A percentile compares a stretch with the other conserved stretches of the same genome.
phyloP scores from a whole-genome alignment of 2,329 filamentous ascomycete genomes.

The Epichloe brachyelytri region DNA sequence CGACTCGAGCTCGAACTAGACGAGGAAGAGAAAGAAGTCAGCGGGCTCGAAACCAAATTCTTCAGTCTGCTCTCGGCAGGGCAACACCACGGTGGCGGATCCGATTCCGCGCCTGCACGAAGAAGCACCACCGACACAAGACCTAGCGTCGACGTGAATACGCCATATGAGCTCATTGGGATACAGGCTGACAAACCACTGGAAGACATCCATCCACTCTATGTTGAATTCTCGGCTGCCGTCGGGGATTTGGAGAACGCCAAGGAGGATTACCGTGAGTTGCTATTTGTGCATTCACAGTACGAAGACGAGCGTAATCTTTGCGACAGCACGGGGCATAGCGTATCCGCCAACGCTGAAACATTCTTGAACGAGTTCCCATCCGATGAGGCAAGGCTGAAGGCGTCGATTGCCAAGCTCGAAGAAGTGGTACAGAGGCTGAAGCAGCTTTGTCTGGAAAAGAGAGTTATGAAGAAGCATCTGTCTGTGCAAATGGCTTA shows the following conservation, averaged over 20 bases:
- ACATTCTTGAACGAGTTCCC: conserved; percentile 33
- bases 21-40: conserved; percentile 22
- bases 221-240: conserved; percentile 28
- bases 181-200: conserved; percentile 21
- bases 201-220: conserved; percentile 34
- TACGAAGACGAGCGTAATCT: conserved; percentile 24
- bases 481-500: conserved; percentile 26
- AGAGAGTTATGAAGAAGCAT: conserved; percentile 29
- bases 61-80: conserved; percentile 24
- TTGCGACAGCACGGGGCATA: conserved; percentile 15
- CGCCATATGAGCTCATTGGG: conserved; percentile 22
- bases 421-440: conserved; percentile 22
- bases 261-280: conserved; percentile 33
- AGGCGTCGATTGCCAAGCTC: conserved; percentile 19
- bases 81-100: conserved; percentile 6
- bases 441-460: conserved; percentile 26
- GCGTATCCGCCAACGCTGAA: conserved; percentile 23
- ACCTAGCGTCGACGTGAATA: conserved; percentile 6
- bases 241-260: conserved; percentile 33
- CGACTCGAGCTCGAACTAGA: conserved; percentile 21
- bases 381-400: conserved; percentile 20
- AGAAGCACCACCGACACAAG: conserved; percentile 1
- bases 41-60: conserved; percentile 23
- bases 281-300: conserved; percentile 25
- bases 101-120: background rate